Evolutionary conservation across 106 monocot genomes (phyloP).

Genomic region (Posidonia australis): DNA sequence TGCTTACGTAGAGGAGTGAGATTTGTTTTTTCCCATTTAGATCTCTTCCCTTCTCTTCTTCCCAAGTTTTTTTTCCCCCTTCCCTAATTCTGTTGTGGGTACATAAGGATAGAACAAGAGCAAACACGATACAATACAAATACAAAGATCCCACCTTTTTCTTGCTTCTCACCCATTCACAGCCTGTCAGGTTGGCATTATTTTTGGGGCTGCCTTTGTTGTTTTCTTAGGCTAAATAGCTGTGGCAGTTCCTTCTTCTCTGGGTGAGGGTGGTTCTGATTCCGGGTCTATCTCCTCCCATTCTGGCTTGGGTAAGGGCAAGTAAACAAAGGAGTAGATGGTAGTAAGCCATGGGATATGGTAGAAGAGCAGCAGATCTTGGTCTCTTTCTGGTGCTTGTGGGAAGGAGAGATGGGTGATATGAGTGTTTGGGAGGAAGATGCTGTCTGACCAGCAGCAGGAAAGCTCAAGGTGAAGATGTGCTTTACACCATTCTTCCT

Average conservation of each 20-base stretch:
- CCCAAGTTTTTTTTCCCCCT: neutral
- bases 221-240: conserved; percentile 10
- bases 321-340: too few relatives aligned
- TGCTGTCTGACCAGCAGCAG: conserved; percentile 13
- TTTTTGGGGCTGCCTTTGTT: conserved; percentile 10
- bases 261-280: conserved; percentile 2
- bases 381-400: conserved; percentile 1
- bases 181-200: conserved; percentile 11
- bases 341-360: neutral
- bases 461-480: conserved; percentile 23
- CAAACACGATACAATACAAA: neutral
- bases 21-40: conserved; percentile 11
- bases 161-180: conserved; percentile 1
- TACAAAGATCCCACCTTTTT: too few relatives aligned
- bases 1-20: conserved; percentile 26
- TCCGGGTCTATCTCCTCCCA: neutral
- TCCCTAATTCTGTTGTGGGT: neutral
- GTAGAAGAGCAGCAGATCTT: conserved; percentile 2
- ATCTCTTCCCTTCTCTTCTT: neutral
- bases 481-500: neutral
- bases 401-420: conserved; percentile 12
- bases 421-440: conserved; percentile 10
- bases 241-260: conserved; percentile 5
- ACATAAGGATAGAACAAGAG: neutral
- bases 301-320: neutral